A percentile compares a stretch with the other conserved stretches of the same genome.
phyloP scores from a whole-genome alignment of 1,139 yeast genomes.

The Nakaseomyces kungkrabaensis region DNA sequence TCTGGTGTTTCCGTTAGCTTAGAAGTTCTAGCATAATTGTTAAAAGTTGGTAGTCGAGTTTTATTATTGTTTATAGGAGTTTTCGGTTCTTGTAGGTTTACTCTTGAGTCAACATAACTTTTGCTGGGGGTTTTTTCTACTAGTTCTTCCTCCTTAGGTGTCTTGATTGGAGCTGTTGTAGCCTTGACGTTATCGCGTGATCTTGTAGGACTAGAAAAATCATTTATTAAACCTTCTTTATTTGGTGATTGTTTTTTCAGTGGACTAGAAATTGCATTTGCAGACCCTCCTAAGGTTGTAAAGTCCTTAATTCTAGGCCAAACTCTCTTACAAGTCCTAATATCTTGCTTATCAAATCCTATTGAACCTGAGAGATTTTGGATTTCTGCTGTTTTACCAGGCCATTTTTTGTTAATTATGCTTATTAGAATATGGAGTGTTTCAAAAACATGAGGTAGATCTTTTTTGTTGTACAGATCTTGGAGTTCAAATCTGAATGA shows the following conservation, averaged over 20 bases:
- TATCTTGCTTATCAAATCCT: conserved; percentile 57
- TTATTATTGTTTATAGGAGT: background rate
- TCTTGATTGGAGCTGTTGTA: background rate
- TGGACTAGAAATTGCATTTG: conserved; percentile 9
- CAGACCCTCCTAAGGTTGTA: conserved; percentile 28
- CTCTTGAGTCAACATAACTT: background rate
- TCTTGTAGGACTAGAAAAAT: conserved; percentile 12
- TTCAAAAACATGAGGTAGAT: conserved; percentile 88
- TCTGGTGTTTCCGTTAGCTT: conserved; percentile 12
- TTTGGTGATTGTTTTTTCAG: background rate
- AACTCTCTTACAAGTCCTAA: conserved; percentile 51
- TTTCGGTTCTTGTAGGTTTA: background rate
- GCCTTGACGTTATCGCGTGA: background rate
- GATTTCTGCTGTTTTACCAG: conserved; percentile 45
- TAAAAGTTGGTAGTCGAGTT: background rate
- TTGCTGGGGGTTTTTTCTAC: background rate
- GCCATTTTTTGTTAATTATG: conserved; percentile 43
- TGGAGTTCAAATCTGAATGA: conserved; percentile 83
- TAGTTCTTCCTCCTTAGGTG: background rate
- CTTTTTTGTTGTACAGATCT: conserved; percentile 85
- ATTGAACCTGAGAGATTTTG: conserved; percentile 53
- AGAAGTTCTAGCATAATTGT: background rate
- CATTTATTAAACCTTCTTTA: conserved; percentile 16
- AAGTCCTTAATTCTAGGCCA: conserved; percentile 54
- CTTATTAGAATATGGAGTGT: conserved; percentile 82